A percentile compares a stretch with the other conserved stretches of the same genome.
Evolutionary conservation across 768 basidiomycete species (phyloP).

Genomic region (Russula emetica): DNA sequence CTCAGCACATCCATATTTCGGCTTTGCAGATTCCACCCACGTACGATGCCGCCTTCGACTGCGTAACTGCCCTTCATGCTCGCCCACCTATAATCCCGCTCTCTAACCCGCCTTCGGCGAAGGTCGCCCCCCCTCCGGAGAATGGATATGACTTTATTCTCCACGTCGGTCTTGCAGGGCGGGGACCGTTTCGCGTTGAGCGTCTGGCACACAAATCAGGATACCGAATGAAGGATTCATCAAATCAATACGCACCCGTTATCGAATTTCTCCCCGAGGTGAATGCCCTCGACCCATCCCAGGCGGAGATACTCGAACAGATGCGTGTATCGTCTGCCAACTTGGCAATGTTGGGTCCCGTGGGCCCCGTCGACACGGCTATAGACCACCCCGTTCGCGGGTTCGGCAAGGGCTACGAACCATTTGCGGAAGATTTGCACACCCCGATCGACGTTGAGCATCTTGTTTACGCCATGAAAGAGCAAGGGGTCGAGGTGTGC

Average conservation of each 20-base stretch:
- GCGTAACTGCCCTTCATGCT: constrained; percentile 55
- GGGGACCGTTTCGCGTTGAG: constrained; percentile 65
- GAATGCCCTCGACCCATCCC: constrained; percentile 26
- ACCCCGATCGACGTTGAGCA: constrained; percentile 52
- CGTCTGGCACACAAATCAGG: constrained; percentile 60
- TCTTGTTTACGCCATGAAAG: constrained; percentile 50
- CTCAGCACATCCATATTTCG: constrained; percentile 54
- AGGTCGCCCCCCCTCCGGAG: constrained; percentile 41
- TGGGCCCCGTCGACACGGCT: constrained; percentile 15
- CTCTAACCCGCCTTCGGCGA: constrained; percentile 33
- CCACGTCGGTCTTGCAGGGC: constrained; percentile 67
- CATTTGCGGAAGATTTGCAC: constrained; percentile 47
- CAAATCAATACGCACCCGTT: constrained; percentile 50
- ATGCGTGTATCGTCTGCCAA: constrained; percentile 31
- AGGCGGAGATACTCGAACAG: constrained; percentile 41
- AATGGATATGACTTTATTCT: constrained; percentile 67
- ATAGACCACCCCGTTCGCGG: constrained; percentile 28
- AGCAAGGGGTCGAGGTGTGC: constrained; percentile 46
- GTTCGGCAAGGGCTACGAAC: constrained; percentile 43
- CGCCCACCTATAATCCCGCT: constrained; percentile 47
- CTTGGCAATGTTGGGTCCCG: constrained; percentile 15
- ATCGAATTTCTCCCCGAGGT: constrained; percentile 33
- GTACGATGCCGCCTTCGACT: constrained; percentile 53
- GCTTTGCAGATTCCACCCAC: constrained; percentile 54
- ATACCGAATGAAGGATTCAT: constrained; percentile 67